Conservation (phyloP, 2,329 filamentous ascomycete genomes). For the Lasiodiplodia sp. region DNA sequence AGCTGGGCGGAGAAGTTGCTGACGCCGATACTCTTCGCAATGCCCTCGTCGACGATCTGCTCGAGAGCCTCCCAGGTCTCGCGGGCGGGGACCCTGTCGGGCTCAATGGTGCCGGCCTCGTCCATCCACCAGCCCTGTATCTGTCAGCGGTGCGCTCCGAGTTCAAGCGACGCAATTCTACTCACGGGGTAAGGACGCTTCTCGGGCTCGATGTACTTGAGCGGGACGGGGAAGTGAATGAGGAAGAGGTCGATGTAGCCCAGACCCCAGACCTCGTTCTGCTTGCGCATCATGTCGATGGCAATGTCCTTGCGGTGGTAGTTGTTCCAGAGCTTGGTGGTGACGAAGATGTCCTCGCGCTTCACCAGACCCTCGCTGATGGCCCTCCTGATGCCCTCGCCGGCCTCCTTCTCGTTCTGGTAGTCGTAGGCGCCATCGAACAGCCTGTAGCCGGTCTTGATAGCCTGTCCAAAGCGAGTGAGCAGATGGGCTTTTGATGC, state of each 20-base stretch:
- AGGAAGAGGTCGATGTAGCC: constrained; percentile 92
- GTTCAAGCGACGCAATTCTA: neutral
- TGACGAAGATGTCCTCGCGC: constrained; percentile 88
- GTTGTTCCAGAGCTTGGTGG: constrained; percentile 92
- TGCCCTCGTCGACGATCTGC: constrained; percentile 70
- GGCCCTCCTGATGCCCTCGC: constrained; percentile 77
- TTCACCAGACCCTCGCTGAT: constrained; percentile 83
- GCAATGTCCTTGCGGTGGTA: constrained; percentile 85
- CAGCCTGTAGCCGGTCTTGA: constrained; percentile 48
- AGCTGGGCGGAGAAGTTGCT: constrained; percentile 83
- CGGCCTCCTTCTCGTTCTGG: constrained; percentile 81
- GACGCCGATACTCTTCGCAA: constrained; percentile 78
- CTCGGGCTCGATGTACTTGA: constrained; percentile 81
- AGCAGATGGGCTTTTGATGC: neutral
- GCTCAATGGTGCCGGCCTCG: constrained; percentile 67
- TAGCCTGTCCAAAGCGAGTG: constrained; percentile 36
- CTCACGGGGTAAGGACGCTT: constrained; percentile 36
- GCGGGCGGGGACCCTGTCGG: constrained; percentile 75
- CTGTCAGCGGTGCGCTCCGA: neutral
- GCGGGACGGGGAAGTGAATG: constrained; percentile 86
- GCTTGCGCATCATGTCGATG: constrained; percentile 76
- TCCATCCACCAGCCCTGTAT: constrained; percentile 57
- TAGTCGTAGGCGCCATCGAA: constrained; percentile 66
- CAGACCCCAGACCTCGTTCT: constrained; percentile 79
- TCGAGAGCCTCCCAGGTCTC: constrained; percentile 88